Evolutionary conservation across 2,329 filamentous ascomycete genomes (phyloP).

Genomic region (Cercospora sp.): DNA sequence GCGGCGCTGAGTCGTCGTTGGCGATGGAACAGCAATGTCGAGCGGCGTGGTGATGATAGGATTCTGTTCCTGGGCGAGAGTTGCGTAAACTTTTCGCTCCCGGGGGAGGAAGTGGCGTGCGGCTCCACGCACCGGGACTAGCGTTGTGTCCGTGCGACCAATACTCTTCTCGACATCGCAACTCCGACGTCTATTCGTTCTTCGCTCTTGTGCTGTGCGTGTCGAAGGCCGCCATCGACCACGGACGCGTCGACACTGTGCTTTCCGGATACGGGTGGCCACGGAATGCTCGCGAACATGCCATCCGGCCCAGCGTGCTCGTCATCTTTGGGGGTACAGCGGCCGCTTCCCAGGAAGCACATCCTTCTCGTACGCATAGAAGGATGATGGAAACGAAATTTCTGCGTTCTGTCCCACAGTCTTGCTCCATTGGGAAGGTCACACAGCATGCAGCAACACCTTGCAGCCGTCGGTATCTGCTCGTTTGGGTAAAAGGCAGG

Average conservation of each 20-base stretch:
- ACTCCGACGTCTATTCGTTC: constrained; percentile 7
- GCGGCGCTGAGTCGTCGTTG: not conserved
- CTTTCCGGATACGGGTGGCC: not conserved
- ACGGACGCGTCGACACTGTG: not conserved
- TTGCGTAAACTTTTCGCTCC: not conserved
- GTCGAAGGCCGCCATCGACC: not conserved
- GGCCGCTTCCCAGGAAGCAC: not conserved
- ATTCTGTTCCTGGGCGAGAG: constrained; percentile 7
- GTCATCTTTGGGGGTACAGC: not conserved
- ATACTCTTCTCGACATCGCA: not conserved
- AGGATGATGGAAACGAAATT: not conserved
- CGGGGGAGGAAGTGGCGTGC: not conserved
- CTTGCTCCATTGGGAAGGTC: not conserved
- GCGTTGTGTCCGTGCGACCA: not conserved
- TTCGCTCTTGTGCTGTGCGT: not conserved
- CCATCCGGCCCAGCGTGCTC: not conserved
- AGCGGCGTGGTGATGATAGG: not conserved
- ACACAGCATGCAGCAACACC: not conserved
- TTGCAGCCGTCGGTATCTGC: not conserved
- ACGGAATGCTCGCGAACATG: not conserved
- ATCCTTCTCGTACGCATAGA: not conserved
- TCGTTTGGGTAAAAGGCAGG: not conserved
- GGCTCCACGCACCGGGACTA: not conserved
- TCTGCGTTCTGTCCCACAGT: not conserved
- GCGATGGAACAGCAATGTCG: not conserved